Conservation (phyloP, 257 asterid species). For the Solanum chiquidenum region DNA sequence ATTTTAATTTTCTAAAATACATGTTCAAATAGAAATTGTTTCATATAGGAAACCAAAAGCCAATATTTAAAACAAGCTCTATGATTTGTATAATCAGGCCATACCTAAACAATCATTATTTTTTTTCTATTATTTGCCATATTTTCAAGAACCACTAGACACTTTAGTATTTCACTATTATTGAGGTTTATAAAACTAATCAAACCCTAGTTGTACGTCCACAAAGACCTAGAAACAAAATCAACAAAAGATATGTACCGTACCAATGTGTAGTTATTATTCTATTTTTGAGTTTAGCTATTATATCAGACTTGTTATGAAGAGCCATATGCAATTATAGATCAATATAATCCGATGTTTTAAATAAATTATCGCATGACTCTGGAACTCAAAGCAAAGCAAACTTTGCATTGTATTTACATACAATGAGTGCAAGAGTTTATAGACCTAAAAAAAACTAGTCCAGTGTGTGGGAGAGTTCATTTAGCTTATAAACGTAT, state of each 20-base stretch:
- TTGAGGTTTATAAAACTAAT: neutral
- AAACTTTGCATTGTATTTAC: neutral
- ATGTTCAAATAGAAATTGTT: neutral
- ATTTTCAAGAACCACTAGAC: neutral
- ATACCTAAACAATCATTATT: neutral
- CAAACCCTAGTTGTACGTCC: neutral
- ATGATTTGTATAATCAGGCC: neutral
- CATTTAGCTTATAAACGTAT: no score
- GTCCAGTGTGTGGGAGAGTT: neutral
- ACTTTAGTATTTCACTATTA: neutral
- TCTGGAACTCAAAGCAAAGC: neutral
- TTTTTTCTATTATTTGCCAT: neutral
- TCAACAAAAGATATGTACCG: neutral
- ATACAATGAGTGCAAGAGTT: neutral
- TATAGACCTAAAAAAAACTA: neutral
- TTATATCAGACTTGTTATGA: neutral
- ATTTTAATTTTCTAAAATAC: neutral
- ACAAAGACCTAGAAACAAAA: neutral
- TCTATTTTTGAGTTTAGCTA: neutral
- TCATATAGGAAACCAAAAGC: neutral
- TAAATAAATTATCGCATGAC: neutral
- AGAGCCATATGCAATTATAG: neutral
- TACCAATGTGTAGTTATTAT: neutral
- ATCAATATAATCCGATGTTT: neutral
- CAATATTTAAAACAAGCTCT: neutral